Conservation (phyloP, 768 basidiomycete species). For the Dioszegia hungarica region DNA sequence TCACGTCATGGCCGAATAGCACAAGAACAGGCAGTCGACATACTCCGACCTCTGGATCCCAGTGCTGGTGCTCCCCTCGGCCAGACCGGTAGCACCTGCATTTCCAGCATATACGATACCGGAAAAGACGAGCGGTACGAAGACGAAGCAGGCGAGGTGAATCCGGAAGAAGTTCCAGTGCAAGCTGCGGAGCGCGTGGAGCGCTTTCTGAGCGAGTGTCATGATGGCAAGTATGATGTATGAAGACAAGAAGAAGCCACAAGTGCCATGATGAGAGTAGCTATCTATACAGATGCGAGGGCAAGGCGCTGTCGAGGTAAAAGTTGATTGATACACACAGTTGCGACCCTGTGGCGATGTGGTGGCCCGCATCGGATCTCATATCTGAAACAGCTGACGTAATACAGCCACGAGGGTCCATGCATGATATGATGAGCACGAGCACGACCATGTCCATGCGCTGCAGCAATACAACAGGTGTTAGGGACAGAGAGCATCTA, state of each 20-base stretch:
- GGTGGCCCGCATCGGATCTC: background rate
- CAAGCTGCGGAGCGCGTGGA: background rate
- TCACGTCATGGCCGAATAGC: constrained; percentile 43
- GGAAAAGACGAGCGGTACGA: constrained; percentile 21
- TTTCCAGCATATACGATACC: constrained; percentile 37
- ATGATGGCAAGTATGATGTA: background rate
- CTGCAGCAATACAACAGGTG: no score
- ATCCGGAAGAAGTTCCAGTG: constrained; percentile 26
- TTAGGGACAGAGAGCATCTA: no score
- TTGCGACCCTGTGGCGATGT: no score
- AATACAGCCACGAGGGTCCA: background rate
- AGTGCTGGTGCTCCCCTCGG: constrained; percentile 8
- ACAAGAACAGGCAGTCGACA: constrained; percentile 35
- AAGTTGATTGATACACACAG: no score
- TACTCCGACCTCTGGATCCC: constrained; percentile 23
- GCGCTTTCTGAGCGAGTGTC: background rate
- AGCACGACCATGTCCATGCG: background rate
- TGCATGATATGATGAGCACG: background rate
- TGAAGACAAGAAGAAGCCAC: background rate
- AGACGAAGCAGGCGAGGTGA: constrained; percentile 20
- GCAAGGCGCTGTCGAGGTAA: no score
- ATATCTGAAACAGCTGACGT: background rate
- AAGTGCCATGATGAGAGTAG: background rate
- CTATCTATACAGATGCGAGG: no score
- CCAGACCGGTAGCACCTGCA: constrained; percentile 19